phyloP scores from a whole-genome alignment of 768 basidiomycete genomes.

The Suillus spraguei region DNA sequence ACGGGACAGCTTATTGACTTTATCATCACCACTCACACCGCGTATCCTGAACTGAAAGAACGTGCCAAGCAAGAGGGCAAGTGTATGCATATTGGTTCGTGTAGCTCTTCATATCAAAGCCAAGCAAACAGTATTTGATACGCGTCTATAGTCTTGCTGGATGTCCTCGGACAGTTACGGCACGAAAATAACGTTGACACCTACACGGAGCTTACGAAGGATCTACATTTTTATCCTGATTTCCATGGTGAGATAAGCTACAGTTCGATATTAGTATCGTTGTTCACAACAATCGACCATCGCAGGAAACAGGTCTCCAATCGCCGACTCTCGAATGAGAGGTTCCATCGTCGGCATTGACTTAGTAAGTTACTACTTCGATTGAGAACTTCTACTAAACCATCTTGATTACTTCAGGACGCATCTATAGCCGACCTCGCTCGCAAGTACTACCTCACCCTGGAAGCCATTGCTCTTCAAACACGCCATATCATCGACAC shows the following conservation, averaged over 20 bases:
- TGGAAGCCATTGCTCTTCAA: conserved; percentile 93
- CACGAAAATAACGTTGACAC: conserved; percentile 55
- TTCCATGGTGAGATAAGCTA: conserved; percentile 65
- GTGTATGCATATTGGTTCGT: conserved; percentile 57
- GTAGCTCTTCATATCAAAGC: not conserved
- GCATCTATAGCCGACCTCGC: conserved; percentile 79
- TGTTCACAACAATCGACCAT: conserved; percentile 6
- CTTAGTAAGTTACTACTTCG: conserved; percentile 48
- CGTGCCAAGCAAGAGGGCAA: conserved; percentile 59
- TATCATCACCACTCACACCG: conserved; percentile 89
- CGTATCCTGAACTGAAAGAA: conserved; percentile 71
- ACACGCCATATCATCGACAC: conserved; percentile 92
- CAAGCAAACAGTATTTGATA: conserved; percentile 1
- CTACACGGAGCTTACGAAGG: conserved; percentile 84
- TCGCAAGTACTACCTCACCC: conserved; percentile 85
- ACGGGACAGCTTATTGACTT: conserved; percentile 97
- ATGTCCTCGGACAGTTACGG: conserved; percentile 68
- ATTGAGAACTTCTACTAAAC: conserved; percentile 5
- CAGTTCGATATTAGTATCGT: not conserved
- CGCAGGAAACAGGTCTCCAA: conserved; percentile 91
- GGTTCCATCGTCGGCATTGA: conserved; percentile 89
- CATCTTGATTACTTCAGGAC: conserved; percentile 45
- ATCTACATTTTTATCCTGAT: conserved; percentile 95
- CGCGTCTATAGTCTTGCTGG: conserved; percentile 60
- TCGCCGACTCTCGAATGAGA: conserved; percentile 94